These are phyloP conservation scores for Antrodiella citrinella DNA, from an alignment of 768 basidiomycete species.

Conservation along the genomic window DNA sequence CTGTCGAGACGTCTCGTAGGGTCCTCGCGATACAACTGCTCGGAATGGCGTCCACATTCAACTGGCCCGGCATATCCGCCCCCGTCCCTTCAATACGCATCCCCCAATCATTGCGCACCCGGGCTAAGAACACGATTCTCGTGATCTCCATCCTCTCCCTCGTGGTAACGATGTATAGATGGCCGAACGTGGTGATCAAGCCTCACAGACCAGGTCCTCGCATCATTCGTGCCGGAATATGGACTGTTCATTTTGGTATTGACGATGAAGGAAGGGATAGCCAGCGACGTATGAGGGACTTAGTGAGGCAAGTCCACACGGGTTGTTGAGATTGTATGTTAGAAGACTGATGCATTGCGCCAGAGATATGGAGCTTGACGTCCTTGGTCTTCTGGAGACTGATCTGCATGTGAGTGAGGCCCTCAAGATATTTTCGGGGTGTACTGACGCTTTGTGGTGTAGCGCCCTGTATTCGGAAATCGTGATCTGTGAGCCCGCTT, in stretches of 20 bases:
- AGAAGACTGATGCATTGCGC: not conserved
- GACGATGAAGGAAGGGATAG: slow-evolving; percentile 71
- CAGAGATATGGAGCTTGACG: slow-evolving; percentile 78
- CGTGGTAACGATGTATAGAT: slow-evolving; percentile 43
- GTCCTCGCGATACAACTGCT: slow-evolving; percentile 47
- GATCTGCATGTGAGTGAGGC: slow-evolving; percentile 61
- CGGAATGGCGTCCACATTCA: slow-evolving; percentile 41
- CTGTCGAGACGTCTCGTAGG: slow-evolving; percentile 27
- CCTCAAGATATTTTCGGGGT: not conserved
- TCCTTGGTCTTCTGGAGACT: slow-evolving; percentile 80
- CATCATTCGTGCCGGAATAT: slow-evolving; percentile 76
- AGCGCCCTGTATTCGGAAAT: slow-evolving; percentile 74
- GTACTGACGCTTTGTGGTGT: slow-evolving; percentile 1
- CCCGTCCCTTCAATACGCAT: slow-evolving; percentile 5
- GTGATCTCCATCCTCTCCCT: slow-evolving; percentile 30
- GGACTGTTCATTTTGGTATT: slow-evolving; percentile 88
- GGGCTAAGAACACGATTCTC: slow-evolving; percentile 14
- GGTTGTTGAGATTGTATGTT: not conserved
- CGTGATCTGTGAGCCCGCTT: slow-evolving; percentile 58
- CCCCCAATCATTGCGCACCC: slow-evolving; percentile 4
- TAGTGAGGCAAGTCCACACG: slow-evolving; percentile 24
- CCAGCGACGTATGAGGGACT: slow-evolving; percentile 54
- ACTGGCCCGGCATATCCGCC: slow-evolving; percentile 23
- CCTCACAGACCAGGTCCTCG: slow-evolving; percentile 59
- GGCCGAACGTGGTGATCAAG: slow-evolving; percentile 39